A percentile compares a stretch with the other conserved stretches of the same genome.
phyloP scores from a whole-genome alignment of 164 flowering plant species.

The Dillenia turbinata region DNA sequence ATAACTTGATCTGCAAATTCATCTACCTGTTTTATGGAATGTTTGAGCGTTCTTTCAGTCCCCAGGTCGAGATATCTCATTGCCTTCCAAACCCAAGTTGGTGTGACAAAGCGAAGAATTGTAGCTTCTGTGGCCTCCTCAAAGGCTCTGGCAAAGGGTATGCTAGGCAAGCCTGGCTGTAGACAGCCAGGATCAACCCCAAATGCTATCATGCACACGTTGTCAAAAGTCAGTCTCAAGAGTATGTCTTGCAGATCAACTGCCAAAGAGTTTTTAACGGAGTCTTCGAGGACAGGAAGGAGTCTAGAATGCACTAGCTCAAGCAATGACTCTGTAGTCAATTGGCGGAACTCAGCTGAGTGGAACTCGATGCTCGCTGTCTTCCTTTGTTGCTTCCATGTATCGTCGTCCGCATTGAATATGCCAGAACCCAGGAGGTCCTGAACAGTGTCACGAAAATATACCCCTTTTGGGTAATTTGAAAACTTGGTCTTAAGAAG shows the following conservation, averaged over 20 bases:
- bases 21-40: conserved; percentile 55
- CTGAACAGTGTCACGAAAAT: conserved; percentile 37
- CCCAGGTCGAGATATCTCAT: conserved; percentile 61
- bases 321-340: conserved; percentile 56
- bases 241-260: conserved; percentile 79
- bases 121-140: conserved; percentile 87
- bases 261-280: conserved; percentile 8
- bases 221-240: conserved; percentile 78
- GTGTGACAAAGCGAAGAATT: conserved; percentile 57
- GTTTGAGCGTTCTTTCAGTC: conserved; percentile 46
- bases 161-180: conserved; percentile 50
- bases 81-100: conserved; percentile 62
- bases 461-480: conserved; percentile 71
- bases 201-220: conserved; percentile 93
- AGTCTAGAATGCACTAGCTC: conserved; percentile 68
- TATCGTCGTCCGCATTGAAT: conserved; percentile 76
- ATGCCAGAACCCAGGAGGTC: conserved; percentile 94
- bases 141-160: conserved; percentile 81
- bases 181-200: conserved; percentile 93
- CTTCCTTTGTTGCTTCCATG: conserved; percentile 80
- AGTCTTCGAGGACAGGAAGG: conserved; percentile 51
- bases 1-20: conserved; percentile 70
- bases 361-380: conserved; percentile 87
- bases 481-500: conserved; percentile 68
- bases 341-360: conserved; percentile 57